These are phyloP conservation scores for Aureobasidium melanogenum DNA, from an alignment of 2,329 filamentous ascomycete species.

Conservation along the genomic window DNA sequence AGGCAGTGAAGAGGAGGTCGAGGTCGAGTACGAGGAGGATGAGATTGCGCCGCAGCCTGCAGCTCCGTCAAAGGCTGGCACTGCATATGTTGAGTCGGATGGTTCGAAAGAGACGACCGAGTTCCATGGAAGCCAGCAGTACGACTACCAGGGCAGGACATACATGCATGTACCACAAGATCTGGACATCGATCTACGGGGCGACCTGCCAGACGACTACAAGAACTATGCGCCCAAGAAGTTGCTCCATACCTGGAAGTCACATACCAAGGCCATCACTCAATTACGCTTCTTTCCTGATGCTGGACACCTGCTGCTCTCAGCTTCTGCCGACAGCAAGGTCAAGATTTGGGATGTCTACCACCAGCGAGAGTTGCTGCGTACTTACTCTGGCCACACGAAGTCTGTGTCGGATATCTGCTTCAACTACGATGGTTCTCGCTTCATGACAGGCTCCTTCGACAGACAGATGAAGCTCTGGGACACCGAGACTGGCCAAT, in stretches of 20 bases:
- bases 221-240: slow-evolving; percentile 96
- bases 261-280: slow-evolving; percentile 70
- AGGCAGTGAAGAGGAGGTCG: slow-evolving; percentile 62
- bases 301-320: slow-evolving; percentile 81
- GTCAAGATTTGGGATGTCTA: slow-evolving; percentile 95
- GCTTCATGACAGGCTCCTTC: slow-evolving; percentile 85
- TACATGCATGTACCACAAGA: slow-evolving; percentile 98
- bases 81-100: slow-evolving; percentile 40
- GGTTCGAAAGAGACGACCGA: slow-evolving; percentile 62
- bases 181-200: slow-evolving; percentile 73
- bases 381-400: slow-evolving; percentile 82
- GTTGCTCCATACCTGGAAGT: slow-evolving; percentile 80
- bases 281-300: slow-evolving; percentile 81
- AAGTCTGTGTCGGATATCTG: slow-evolving; percentile 85
- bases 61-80: slow-evolving; percentile 49
- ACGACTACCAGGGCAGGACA: slow-evolving; percentile 89
- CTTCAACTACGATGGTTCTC: slow-evolving; percentile 73
- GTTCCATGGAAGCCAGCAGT: slow-evolving; percentile 75
- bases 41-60: slow-evolving; percentile 52
- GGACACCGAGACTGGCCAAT: slow-evolving; percentile 93
- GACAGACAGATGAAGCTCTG: slow-evolving; percentile 95
- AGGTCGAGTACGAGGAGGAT: slow-evolving; percentile 65
- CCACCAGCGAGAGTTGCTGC: slow-evolving; percentile 76
- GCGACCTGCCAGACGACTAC: slow-evolving; percentile 61
- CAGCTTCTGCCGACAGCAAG: slow-evolving; percentile 80